Percentiles rank a stretch among this genome's conserved stretches.
Conservation (phyloP, 768 basidiomycete species). For the Amanita exitialis region DNA sequence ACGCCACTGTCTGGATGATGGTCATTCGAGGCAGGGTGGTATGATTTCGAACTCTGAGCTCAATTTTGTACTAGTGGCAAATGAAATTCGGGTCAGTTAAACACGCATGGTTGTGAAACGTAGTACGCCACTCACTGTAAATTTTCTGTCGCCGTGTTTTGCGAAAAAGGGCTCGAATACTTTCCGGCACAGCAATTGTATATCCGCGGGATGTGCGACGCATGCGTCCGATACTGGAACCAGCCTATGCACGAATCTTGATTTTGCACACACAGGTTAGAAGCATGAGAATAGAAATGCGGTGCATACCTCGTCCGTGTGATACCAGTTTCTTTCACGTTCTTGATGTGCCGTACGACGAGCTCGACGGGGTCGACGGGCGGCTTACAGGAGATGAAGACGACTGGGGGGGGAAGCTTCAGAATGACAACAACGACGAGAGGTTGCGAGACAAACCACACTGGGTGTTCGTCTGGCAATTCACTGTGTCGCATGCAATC, state of each 20-base stretch:
- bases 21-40: slow-evolving; percentile 49
- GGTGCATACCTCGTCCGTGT: slow-evolving; percentile 50
- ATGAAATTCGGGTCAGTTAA: background rate
- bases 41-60: slow-evolving; percentile 68
- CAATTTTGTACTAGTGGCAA: slow-evolving; percentile 66
- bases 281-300: background rate
- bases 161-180: slow-evolving; percentile 45
- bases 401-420: slow-evolving; percentile 33
- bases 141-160: slow-evolving; percentile 30
- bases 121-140: slow-evolving; percentile 28
- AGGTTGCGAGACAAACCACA: slow-evolving; percentile 42
- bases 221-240: slow-evolving; percentile 63
- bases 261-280: background rate
- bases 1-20: slow-evolving; percentile 60
- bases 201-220: slow-evolving; percentile 59
- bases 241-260: slow-evolving; percentile 60
- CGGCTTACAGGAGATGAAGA: slow-evolving; percentile 72
- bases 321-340: slow-evolving; percentile 50
- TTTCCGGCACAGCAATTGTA: slow-evolving; percentile 47
- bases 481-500: slow-evolving; percentile 31
- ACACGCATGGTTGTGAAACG: background rate
- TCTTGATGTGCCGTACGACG: slow-evolving; percentile 51
- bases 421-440: slow-evolving; percentile 3
- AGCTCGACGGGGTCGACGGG: slow-evolving; percentile 72
- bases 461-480: slow-evolving; percentile 70